Conservation (phyloP, 202 grass and related monocot species). For the Digitaria exilis region DNA sequence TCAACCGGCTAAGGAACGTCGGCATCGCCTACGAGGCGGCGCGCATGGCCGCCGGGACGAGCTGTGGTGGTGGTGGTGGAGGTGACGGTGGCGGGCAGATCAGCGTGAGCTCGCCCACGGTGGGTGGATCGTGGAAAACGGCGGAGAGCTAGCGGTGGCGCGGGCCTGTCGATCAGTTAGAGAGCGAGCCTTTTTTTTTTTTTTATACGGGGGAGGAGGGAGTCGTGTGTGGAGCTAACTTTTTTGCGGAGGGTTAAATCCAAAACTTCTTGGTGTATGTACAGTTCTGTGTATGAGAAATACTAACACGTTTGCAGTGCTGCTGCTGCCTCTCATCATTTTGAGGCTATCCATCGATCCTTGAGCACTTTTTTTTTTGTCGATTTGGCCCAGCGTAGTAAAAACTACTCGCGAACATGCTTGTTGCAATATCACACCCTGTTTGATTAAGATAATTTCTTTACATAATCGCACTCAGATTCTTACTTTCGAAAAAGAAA, state of each 20-base stretch:
- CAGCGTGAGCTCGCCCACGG: conserved; percentile 24
- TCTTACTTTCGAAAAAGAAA: no score
- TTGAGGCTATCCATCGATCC: no score
- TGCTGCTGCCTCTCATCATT: no score
- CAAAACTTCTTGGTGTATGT: conserved; percentile 6
- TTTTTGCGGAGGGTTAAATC: not conserved
- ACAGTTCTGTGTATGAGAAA: conserved; percentile 1
- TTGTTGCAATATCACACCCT: no score
- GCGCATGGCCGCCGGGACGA: not conserved
- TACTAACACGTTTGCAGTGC: not conserved
- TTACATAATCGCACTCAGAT: no score
- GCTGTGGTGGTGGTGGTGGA: no score
- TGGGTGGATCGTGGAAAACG: conserved; percentile 35
- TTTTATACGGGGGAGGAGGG: not conserved
- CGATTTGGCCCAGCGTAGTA: no score
- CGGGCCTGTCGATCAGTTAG: conserved; percentile 25
- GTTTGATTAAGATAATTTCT: no score
- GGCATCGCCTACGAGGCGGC: conserved; percentile 57
- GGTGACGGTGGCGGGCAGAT: not conserved
- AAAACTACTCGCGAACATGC: no score
- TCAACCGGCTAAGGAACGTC: conserved; percentile 88
- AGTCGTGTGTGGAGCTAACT: not conserved
- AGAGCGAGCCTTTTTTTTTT: conserved; percentile 23
- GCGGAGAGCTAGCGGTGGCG: conserved; percentile 51
- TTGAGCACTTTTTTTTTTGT: no score